Conservation (phyloP, 192 early-diverging fungal genomes). For the Coemansia sp. region DNA sequence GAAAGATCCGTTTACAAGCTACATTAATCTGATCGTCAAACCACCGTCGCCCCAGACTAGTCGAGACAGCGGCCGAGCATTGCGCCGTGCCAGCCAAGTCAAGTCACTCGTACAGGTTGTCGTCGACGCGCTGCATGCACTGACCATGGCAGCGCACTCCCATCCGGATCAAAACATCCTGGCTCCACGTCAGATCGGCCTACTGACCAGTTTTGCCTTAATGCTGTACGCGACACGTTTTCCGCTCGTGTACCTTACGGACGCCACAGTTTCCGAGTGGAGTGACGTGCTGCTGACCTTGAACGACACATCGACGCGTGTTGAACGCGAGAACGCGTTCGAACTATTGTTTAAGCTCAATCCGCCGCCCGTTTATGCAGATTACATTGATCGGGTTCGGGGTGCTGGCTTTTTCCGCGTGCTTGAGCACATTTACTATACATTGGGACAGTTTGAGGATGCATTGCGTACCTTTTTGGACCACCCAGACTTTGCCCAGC, state of each 20-base stretch:
- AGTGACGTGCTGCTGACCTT: slow-evolving; percentile 25
- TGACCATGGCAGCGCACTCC: slow-evolving; percentile 11
- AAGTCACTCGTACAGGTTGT: slow-evolving; percentile 46
- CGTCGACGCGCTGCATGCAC: slow-evolving; percentile 34
- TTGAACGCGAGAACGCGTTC: slow-evolving; percentile 45
- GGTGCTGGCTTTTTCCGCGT: slow-evolving; percentile 46
- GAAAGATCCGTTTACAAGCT: slow-evolving; percentile 36
- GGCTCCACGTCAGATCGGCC: slow-evolving; percentile 30
- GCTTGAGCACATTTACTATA: slow-evolving; percentile 39
- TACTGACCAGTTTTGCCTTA: slow-evolving; percentile 40
- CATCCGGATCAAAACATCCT: neutral
- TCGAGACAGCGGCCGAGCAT: slow-evolving; percentile 25
- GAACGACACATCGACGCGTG: slow-evolving; percentile 33
- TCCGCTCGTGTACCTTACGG: slow-evolving; percentile 41
- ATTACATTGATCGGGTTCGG: slow-evolving; percentile 33
- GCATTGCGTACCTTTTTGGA: slow-evolving; percentile 47
- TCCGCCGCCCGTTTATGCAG: slow-evolving; percentile 32
- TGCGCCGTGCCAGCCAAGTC: slow-evolving; percentile 51
- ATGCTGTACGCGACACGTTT: slow-evolving; percentile 45
- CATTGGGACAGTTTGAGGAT: slow-evolving; percentile 26
- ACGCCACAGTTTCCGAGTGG: slow-evolving; percentile 31
- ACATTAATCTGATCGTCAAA: slow-evolving; percentile 46
- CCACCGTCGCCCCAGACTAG: neutral
- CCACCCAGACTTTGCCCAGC: slow-evolving; percentile 36
- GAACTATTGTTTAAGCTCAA: slow-evolving; percentile 46